These are phyloP conservation scores for Epichloe coenophiala DNA, from an alignment of 2,329 filamentous ascomycete species.

Conservation along the genomic window DNA sequence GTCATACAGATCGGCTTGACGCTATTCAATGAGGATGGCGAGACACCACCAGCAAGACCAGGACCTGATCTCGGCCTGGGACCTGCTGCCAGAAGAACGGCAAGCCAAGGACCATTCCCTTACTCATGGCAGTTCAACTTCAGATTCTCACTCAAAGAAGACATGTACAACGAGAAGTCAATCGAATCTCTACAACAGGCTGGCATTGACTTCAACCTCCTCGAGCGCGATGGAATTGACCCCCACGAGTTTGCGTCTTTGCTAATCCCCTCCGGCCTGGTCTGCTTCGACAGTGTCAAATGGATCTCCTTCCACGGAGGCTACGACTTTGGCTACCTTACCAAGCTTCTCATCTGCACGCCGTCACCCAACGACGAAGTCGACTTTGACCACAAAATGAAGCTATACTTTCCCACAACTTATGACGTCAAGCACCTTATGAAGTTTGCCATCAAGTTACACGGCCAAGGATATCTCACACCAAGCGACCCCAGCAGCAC, in stretches of 20 bases:
- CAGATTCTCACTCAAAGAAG: slow-evolving; percentile 81
- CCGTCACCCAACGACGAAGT: slow-evolving; percentile 79
- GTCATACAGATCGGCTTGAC: slow-evolving; percentile 96
- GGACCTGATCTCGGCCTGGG: slow-evolving; percentile 28
- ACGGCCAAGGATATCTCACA: slow-evolving; percentile 48
- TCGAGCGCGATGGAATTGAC: slow-evolving; percentile 82
- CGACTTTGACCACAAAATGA: slow-evolving; percentile 78
- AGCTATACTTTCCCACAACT: slow-evolving; percentile 82
- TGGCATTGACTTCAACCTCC: slow-evolving; percentile 79
- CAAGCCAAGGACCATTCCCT: slow-evolving; percentile 44
- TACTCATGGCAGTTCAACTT: slow-evolving; percentile 99
- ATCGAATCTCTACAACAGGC: slow-evolving; percentile 83
- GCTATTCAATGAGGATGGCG: slow-evolving; percentile 80
- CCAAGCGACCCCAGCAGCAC: slow-evolving; percentile 50
- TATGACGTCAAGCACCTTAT: slow-evolving; percentile 97
- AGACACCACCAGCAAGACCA: slow-evolving; percentile 63
- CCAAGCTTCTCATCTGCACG: slow-evolving; percentile 78
- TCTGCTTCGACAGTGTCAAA: slow-evolving; percentile 74
- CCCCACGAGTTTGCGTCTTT: slow-evolving; percentile 78
- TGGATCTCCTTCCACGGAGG: slow-evolving; percentile 98
- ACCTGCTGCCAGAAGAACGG: slow-evolving; percentile 25
- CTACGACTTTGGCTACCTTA: slow-evolving; percentile 95
- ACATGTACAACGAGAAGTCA: slow-evolving; percentile 96
- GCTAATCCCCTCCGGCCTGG: slow-evolving; percentile 82
- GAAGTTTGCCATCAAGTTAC: slow-evolving; percentile 68